Percentiles rank a stretch among this genome's conserved stretches.
Evolutionary conservation across 345 rosid genomes (phyloP).

Genomic region (Noccaea caerulescens): DNA sequence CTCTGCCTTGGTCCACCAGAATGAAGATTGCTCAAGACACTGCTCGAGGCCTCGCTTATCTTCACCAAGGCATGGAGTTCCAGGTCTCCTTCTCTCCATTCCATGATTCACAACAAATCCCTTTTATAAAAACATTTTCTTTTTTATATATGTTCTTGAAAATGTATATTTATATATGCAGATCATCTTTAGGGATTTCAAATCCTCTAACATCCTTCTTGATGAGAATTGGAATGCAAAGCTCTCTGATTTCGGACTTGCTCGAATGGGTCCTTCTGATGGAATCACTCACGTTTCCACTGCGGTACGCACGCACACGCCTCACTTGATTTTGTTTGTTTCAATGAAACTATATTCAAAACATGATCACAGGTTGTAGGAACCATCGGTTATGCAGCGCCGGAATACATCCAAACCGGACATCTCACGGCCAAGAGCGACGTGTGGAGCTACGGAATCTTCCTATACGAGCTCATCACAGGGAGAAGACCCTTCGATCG

Average conservation of each 20-base stretch:
- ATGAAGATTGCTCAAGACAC: conserved; percentile 84
- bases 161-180: conserved; percentile 32
- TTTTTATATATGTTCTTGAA: conserved; percentile 3
- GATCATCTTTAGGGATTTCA: conserved; percentile 96
- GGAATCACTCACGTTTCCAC: conserved; percentile 94
- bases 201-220: conserved; percentile 90
- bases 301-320: conserved; percentile 47
- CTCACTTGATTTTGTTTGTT: conserved; percentile 7
- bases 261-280: conserved; percentile 92
- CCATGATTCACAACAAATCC: neutral
- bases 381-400: conserved; percentile 96
- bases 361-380: conserved; percentile 68
- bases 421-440: conserved; percentile 83
- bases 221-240: conserved; percentile 94
- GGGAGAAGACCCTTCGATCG: conserved; percentile 86
- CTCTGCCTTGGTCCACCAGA: conserved; percentile 82
- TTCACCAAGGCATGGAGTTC: conserved; percentile 95
- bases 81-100: conserved; percentile 56
- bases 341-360: neutral
- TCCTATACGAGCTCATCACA: conserved; percentile 87
- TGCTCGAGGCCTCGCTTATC: conserved; percentile 84
- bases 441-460: conserved; percentile 92
- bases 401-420: conserved; percentile 86
- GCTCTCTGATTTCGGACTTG: conserved; percentile 91
- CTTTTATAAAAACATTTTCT: neutral